Percentiles rank a stretch among this genome's conserved stretches.
These are phyloP conservation scores for Fusarium irregulare DNA, from an alignment of 2,329 filamentous ascomycete genomes.

Conservation along the genomic window DNA sequence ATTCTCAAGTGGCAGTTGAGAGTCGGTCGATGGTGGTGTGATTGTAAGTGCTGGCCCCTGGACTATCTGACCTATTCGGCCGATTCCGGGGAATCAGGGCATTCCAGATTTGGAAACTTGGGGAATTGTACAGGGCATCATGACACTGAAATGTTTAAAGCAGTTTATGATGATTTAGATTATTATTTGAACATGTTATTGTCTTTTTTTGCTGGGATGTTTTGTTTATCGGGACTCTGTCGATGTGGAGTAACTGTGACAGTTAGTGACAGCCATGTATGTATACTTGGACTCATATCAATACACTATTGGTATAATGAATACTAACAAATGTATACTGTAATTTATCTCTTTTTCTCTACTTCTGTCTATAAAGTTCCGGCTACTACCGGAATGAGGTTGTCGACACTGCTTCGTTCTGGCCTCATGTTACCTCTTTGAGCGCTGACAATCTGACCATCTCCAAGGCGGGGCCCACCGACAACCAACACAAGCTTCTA, in stretches of 20 bases:
- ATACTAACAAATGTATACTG: neutral
- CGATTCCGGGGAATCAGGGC: constrained; percentile 35
- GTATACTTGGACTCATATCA: neutral
- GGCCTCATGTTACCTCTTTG: constrained; percentile 36
- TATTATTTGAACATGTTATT: neutral
- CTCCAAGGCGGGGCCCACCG: constrained; percentile 32
- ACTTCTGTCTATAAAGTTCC: constrained; percentile 8
- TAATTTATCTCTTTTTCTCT: neutral
- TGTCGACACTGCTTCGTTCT: constrained; percentile 25
- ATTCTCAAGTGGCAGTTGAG: constrained; percentile 20
- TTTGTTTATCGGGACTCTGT: neutral
- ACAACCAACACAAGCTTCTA: constrained; percentile 16
- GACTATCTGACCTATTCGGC: constrained; percentile 41
- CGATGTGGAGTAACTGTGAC: constrained; percentile 5
- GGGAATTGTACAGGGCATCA: neutral
- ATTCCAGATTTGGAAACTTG: constrained; percentile 16
- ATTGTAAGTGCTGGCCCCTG: constrained; percentile 32
- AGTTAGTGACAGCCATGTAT: neutral
- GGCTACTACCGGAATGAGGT: constrained; percentile 27
- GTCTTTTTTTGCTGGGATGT: neutral
- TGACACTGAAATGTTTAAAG: neutral
- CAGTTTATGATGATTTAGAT: neutral
- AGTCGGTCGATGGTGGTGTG: constrained; percentile 43
- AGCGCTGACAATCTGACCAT: constrained; percentile 38
- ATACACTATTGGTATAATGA: neutral